Conservation (phyloP, 345 rosid species). For the Adansonia digitata region DNA sequence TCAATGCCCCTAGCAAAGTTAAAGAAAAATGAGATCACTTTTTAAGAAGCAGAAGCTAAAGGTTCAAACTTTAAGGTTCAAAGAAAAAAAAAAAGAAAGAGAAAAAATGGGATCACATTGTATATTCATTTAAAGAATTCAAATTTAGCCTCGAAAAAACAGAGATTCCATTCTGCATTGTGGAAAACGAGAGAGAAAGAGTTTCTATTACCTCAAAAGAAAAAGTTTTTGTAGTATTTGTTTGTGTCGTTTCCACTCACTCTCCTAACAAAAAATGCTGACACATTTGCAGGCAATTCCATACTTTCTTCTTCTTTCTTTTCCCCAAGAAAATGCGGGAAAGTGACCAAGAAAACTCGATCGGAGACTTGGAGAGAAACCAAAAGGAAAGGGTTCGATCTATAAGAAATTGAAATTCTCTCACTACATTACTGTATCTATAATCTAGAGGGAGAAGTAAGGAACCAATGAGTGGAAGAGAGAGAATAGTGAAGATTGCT, state of each 20-base stretch:
- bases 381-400: not conserved
- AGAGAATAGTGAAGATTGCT: slow-evolving; percentile 15
- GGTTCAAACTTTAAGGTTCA: not conserved
- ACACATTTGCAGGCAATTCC: slow-evolving; percentile 34
- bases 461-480: slow-evolving; percentile 13
- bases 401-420: not conserved
- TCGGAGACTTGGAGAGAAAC: not conserved
- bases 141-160: slow-evolving; percentile 37
- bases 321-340: slow-evolving; percentile 18
- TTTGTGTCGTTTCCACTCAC: slow-evolving; percentile 31
- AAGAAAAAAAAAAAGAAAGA: slow-evolving; percentile 6
- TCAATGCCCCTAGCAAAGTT: slow-evolving; percentile 8
- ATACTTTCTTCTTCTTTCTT: slow-evolving; percentile 14
- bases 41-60: slow-evolving; percentile 14
- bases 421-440: not conserved
- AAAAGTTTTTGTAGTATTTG: slow-evolving; percentile 5
- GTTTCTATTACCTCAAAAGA: slow-evolving; percentile 32
- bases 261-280: slow-evolving; percentile 34
- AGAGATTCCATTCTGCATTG: slow-evolving; percentile 56
- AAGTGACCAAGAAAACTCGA: slow-evolving; percentile 10
- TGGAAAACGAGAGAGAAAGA: slow-evolving; percentile 29
- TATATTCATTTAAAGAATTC: slow-evolving; percentile 17
- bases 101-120: not conserved
- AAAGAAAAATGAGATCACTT: slow-evolving; percentile 8
- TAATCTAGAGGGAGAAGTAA: not conserved